These are phyloP conservation scores for Tarenaya hassleriana DNA, from an alignment of 345 rosid genomes.

Conservation along the genomic window DNA sequence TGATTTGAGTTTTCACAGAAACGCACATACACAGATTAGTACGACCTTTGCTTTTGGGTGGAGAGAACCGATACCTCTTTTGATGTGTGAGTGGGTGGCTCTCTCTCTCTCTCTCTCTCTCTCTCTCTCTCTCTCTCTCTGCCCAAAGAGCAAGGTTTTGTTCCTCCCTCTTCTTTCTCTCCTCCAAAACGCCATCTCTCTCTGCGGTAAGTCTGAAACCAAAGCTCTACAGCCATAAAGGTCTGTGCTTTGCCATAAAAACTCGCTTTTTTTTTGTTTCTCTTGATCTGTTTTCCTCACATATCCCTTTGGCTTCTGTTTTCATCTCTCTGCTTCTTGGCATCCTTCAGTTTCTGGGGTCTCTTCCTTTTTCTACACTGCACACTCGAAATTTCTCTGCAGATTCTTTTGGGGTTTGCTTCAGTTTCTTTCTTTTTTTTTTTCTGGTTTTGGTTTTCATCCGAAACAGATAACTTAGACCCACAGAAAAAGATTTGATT, in stretches of 20 bases:
- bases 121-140: neutral
- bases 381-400: no score
- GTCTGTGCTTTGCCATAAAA: neutral
- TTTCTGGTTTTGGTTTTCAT: no score
- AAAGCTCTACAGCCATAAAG: neutral
- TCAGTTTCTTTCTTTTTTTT: no score
- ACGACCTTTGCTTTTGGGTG: neutral
- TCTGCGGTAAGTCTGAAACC: neutral
- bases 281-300: neutral
- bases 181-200: neutral
- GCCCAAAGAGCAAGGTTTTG: neutral
- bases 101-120: neutral
- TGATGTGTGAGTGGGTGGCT: conserved; percentile 3
- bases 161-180: no score
- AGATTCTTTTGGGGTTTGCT: no score
- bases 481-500: no score
- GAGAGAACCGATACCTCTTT: conserved; percentile 2
- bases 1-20: neutral
- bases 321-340: neutral
- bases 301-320: neutral
- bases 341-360: neutral
- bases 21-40: neutral
- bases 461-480: no score
- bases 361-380: neutral
- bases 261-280: neutral